Evolutionary conservation across 2,329 filamentous ascomycete genomes (phyloP).

Genomic region (Aureobasidium sp.): DNA sequence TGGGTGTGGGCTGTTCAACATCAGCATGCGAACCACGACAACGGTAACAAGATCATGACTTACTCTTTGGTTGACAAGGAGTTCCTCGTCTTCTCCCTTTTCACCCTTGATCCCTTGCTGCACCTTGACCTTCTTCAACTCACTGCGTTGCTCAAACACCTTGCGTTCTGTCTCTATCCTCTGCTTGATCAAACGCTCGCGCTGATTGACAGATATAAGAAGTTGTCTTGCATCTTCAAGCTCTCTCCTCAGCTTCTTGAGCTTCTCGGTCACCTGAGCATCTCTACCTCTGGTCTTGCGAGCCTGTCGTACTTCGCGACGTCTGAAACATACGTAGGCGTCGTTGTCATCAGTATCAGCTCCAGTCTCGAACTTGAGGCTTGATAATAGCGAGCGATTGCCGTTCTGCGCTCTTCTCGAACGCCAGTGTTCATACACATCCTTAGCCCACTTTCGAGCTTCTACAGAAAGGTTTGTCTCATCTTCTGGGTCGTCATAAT

Average conservation of each 20-base stretch:
- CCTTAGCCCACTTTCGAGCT: conserved; percentile 56
- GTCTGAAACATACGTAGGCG: conserved; percentile 95
- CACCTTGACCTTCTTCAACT: conserved; percentile 81
- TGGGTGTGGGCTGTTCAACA: conserved; percentile 26
- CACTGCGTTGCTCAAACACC: conserved; percentile 74
- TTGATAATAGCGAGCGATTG: conserved; percentile 66
- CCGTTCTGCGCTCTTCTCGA: conserved; percentile 54
- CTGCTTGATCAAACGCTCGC: conserved; percentile 73
- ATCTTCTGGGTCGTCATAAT: conserved; percentile 40
- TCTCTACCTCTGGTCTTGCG: conserved; percentile 92
- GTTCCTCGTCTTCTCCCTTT: conserved; percentile 85
- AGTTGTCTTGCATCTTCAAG: conserved; percentile 81
- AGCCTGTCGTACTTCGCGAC: conserved; percentile 86
- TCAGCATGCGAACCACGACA: conserved; percentile 17
- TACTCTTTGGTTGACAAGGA: conserved; percentile 85
- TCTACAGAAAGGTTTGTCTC: conserved; percentile 44
- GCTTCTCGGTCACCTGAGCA: conserved; percentile 86
- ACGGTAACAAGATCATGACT: conserved; percentile 21
- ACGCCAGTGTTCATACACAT: conserved; percentile 88
- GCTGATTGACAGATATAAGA: conserved; percentile 66
- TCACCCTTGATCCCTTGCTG: conserved; percentile 72
- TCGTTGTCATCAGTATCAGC: conserved; percentile 92
- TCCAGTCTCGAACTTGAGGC: conserved; percentile 87
- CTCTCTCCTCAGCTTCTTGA: conserved; percentile 84
- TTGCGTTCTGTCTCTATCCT: conserved; percentile 64